These are phyloP conservation scores for Pelagophyceae sp. DNA, from an alignment of 352 stramenopile species.

Conservation along the genomic window DNA sequence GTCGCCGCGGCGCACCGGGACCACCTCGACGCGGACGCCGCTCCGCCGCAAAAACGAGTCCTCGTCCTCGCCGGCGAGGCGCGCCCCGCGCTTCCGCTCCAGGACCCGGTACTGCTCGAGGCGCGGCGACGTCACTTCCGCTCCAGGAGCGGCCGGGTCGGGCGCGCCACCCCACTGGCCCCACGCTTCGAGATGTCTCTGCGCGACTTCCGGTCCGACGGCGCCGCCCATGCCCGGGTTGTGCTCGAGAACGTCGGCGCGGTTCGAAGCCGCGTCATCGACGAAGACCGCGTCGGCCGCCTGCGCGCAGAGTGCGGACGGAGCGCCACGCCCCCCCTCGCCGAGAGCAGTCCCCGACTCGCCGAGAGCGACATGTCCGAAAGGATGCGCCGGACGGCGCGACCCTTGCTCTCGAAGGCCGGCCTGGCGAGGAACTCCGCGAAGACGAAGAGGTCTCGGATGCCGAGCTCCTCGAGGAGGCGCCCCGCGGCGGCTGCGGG, in stretches of 20 bases:
- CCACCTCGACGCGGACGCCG: not conserved
- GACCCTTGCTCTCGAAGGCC: not conserved
- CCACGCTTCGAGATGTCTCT: not conserved
- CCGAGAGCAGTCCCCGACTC: too few relatives aligned
- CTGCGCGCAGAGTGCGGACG: too few relatives aligned
- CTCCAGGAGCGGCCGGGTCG: too few relatives aligned
- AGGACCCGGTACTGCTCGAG: not conserved
- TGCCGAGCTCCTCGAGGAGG: not conserved
- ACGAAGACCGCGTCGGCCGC: conserved; percentile 8
- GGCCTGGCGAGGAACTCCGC: not conserved
- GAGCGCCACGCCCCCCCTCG: too few relatives aligned
- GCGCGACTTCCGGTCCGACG: not conserved
- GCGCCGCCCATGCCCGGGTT: not conserved
- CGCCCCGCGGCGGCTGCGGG: not conserved
- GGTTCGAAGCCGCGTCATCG: not conserved
- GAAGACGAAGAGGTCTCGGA: not conserved
- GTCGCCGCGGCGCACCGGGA: not conserved
- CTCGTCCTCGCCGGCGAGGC: not conserved
- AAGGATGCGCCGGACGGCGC: not conserved
- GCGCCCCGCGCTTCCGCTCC: not conserved
- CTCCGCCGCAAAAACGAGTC: not conserved
- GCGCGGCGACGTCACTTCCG: not conserved
- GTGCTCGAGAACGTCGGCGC: not conserved
- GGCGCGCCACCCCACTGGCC: too few relatives aligned
- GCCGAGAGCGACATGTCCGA: not conserved